These are phyloP conservation scores for Hypoxylon perforatum DNA, from an alignment of 495 filamentous ascomycete species.

Conservation along the genomic window DNA sequence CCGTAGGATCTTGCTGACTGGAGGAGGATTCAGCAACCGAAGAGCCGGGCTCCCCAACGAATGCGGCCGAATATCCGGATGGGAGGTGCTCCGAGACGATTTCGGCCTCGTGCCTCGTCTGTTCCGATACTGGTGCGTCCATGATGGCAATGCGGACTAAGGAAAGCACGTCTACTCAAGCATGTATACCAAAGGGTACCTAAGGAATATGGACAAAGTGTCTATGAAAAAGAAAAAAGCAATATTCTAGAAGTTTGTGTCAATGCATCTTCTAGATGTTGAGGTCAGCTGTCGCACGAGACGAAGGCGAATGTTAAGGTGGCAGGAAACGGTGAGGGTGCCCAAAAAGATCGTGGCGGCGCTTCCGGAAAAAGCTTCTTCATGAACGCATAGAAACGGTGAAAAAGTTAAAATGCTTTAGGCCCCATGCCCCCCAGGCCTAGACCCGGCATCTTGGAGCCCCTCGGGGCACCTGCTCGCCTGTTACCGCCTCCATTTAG, in stretches of 20 bases:
- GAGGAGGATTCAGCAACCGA: slow-evolving; percentile 47
- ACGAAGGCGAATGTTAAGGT: not conserved
- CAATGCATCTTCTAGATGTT: slow-evolving; percentile 20
- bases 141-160: slow-evolving; percentile 7
- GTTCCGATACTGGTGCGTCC: slow-evolving; percentile 29
- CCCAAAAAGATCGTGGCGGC: slow-evolving; percentile 3
- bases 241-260: slow-evolving; percentile 6
- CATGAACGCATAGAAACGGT: slow-evolving; percentile 38
- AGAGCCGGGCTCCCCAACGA: slow-evolving; percentile 36
- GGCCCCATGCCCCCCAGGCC: not conserved
- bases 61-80: slow-evolving; percentile 58
- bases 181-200: slow-evolving; percentile 3
- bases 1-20: slow-evolving; percentile 48
- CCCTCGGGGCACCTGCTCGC: no score
- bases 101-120: slow-evolving; percentile 44
- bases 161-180: slow-evolving; percentile 4
- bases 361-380: slow-evolving; percentile 15
- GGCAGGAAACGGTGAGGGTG: not conserved
- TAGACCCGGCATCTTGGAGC: not conserved
- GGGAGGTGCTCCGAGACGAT: slow-evolving; percentile 59
- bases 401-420: slow-evolving; percentile 28
- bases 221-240: not conserved
- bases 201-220: not conserved
- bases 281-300: not conserved
- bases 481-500: slow-evolving; percentile 2